Base-by-base conservation (phyloP, 2,329 filamentous ascomycete species). In the Cercospora berteroae region DNA sequence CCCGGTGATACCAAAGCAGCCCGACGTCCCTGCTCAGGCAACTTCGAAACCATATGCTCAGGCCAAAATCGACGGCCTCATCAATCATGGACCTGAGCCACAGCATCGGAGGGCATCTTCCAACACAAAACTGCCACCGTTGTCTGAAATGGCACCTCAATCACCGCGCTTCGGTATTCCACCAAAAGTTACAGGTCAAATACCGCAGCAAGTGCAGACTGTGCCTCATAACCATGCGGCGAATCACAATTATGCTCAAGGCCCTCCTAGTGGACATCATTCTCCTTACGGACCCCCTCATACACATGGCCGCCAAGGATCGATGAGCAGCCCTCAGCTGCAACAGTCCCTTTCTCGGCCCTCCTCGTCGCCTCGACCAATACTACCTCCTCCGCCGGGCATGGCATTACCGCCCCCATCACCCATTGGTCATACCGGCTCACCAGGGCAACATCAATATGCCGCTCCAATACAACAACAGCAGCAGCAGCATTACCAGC, bases 281-380 rank as follows among this genome's bases (percentile, higher is more conserved):
- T 77, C 80, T 25, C 78, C 80, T 8, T 80, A 80, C 62, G 70
- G 76, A 13, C 72, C 75, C 18, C 74, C 73, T 29, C 76, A 75
- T 65, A 68, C 69, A 20, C 76, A 76, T 68, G 71, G 74, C 18
- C 65, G 70, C 25, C 64, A 68, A 60, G 64, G 65, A 42, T 69
- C 72, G 12, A 68, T 74, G 62, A 64, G 67, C 39, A 77, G 75
- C 62, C 76, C 76, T 6, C 78, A 77, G 64, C 62, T 75, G 31
- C 78, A 79, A 59, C 73, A 75, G 52, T 67, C 74, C 31, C 42
- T 74, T 55, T 72, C 74, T 4, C 67, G 75, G 29, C 71, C 76
- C 9, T 77, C 78, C 20, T 77, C 78, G 31, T 77, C 78, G 8
- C 78, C 79, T 42, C 67, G 77, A 48, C 78, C 77, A 39, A 78